Percentiles rank a stretch among this genome's conserved stretches.
Evolutionary conservation across 352 stramenopile genomes (phyloP).

Genomic region (Phytophthora sojae): DNA sequence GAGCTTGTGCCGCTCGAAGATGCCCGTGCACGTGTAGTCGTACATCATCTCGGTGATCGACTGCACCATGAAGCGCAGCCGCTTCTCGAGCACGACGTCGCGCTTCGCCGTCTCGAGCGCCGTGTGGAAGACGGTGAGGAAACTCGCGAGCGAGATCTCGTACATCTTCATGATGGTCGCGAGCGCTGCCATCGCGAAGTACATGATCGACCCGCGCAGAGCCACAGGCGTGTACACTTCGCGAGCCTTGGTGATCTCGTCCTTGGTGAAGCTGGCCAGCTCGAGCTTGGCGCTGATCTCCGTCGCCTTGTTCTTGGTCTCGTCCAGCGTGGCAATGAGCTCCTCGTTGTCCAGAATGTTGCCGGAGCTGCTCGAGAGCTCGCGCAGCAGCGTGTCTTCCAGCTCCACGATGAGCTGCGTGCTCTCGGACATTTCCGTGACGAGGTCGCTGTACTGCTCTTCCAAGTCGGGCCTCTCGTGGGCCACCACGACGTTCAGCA

Average conservation of each 20-base stretch:
- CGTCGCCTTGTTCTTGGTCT: conserved; percentile 95
- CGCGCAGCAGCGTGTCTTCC: conserved; percentile 93
- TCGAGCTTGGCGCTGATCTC: conserved; percentile 95
- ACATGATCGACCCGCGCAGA: conserved; percentile 93
- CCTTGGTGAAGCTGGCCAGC: conserved; percentile 93
- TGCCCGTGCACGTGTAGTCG: conserved; percentile 97
- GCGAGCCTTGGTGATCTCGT: conserved; percentile 93
- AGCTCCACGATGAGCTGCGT: conserved; percentile 93
- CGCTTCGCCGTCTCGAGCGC: conserved; percentile 92
- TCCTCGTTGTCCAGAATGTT: conserved; percentile 97
- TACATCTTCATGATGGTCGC: conserved; percentile 97
- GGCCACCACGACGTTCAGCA: conserved; percentile 94
- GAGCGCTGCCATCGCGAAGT: conserved; percentile 94
- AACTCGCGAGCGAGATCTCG: conserved; percentile 94
- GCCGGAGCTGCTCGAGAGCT: conserved; percentile 89
- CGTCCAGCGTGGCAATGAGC: conserved; percentile 93
- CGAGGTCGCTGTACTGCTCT: conserved; percentile 93
- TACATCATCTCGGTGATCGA: conserved; percentile 95
- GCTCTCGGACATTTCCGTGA: conserved; percentile 94
- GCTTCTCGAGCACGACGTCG: conserved; percentile 91
- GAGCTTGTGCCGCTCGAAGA: conserved; percentile 98
- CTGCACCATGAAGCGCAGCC: conserved; percentile 90
- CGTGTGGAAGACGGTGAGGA: conserved; percentile 92
- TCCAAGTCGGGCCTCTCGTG: conserved; percentile 94
- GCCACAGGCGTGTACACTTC: conserved; percentile 93